Base-by-base conservation (phyloP, 1,139 yeast species). In the Scheffersomyces lignicola region DNA sequence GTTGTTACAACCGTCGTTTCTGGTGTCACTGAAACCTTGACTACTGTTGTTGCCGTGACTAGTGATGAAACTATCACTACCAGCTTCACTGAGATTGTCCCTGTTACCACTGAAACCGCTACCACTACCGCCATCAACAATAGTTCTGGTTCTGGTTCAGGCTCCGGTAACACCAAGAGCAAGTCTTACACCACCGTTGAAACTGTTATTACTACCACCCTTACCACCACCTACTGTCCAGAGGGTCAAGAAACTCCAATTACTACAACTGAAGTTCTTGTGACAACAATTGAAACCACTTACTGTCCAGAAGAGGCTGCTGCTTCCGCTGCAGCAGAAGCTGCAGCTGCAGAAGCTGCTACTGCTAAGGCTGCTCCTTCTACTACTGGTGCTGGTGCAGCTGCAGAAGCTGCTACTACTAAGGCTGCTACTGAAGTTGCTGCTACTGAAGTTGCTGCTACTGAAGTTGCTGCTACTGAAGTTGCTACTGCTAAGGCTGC, bases 361-460 rank as follows among this genome's bases (percentile, higher is more conserved):
- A 27, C 31, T 7, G 23, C n/a, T n/a, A n/a, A 17, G 21, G n/a
- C 3, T 11, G 12, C 15, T 18, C 5, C 24, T 20, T 8, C 24
- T 12, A 18, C 32, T 12, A 17, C 32, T n/a, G n/a, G 26, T 9
- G 26, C 26, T 7, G 26, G 8, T 24, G 26, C 8, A 13, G 10
- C 8, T 24, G 26, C 26, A 7, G 26, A 7, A n/a, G 26, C 31
- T 7, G 23, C 26, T 12, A 28, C 35, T 11, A 33, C 31, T 22
- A 24, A 24, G 17, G 30, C 35, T 6, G 14, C 32, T 24, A 27
- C 35, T 22, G 26, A 29, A 9, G 33, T 34, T 25, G 23, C 34
- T 21, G 15, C 20, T 30, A 20, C 33, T 30, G 18, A 31, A 11
- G 18, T 14, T 9, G 13, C 18, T 16, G 15, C 10, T 13, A 8